Evolutionary conservation across 2,329 filamentous ascomycete species (phyloP), one percentile per base, ranked within the genome.

Genomic region (Clarireedia paspali): DNA sequence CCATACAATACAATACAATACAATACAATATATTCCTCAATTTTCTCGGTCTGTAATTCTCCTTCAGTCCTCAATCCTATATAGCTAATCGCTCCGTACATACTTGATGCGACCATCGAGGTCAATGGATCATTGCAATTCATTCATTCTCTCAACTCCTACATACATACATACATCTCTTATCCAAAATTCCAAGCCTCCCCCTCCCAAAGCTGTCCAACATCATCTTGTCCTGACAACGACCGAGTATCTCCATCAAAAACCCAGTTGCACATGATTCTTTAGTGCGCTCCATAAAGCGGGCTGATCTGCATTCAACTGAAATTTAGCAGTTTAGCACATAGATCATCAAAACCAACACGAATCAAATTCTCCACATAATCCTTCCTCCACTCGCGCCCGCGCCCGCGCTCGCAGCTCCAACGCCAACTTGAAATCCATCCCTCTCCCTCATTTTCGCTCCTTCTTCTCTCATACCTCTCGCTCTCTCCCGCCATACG

Each of bases 371-470:
- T 40, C 44, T 47, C 44, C 23, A 27, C 24, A 12, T 50, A 17
- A 14, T 9, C 30, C 17, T 20, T n/a, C 34, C 34, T 39, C 20
- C 42, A 39, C 17, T n/a, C 7, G 14, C 39, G 15, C 14, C 15
- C 17, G 9, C 20, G 15, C 42, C 42, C 20, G 15, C 34, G 26
- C 44, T 40, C 9, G 20, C 23, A 23, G 12, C 14, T 24, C 34
- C 20, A 10, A 40, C 46, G 9, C n/a, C 23, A 34, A 17, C 50
- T 40, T 30, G n/a, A 52, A 40, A 44, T 57, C 49, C 50, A 53
- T 46, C 24, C 47, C 46, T 54, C 23, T 36, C 49, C 36, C 44
- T 45, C 55, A 63, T 55, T 64, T 53, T 60, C 68, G 7, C 53
- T 63, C 49, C 44, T 27, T 47, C 39, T 36, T 55, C 38, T 45